Percentiles rank a stretch among this genome's conserved stretches.
These are phyloP conservation scores for Termitomyces sp. DNA, from an alignment of 768 basidiomycete genomes.

Conservation along the genomic window DNA sequence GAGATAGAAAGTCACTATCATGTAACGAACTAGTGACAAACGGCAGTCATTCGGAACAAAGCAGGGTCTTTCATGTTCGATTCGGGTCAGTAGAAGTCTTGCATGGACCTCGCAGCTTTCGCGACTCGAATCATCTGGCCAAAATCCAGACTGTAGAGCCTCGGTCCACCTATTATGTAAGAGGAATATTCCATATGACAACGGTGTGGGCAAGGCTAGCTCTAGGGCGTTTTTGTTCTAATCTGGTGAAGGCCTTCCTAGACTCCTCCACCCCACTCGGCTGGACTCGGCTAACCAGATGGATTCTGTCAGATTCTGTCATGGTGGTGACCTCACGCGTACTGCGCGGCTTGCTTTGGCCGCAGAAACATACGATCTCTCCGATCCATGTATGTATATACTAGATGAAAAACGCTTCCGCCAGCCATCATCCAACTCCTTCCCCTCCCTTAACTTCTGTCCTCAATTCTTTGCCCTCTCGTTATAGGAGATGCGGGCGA, in stretches of 20 bases:
- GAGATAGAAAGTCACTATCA: neutral
- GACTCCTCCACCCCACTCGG: neutral
- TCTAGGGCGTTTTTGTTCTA: neutral
- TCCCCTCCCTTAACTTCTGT: neutral
- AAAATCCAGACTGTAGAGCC: neutral
- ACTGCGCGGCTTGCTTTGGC: neutral
- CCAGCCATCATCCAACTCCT: neutral
- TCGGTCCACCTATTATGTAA: neutral
- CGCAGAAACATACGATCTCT: conserved; percentile 1
- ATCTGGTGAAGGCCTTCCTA: conserved; percentile 38
- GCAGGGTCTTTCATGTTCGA: neutral
- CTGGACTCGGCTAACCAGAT: neutral
- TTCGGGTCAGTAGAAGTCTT: neutral
- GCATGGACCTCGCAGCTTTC: neutral
- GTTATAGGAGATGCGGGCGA: conserved; percentile 9
- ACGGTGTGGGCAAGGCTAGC: neutral
- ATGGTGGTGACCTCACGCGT: neutral
- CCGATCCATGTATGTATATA: neutral
- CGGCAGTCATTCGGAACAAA: neutral
- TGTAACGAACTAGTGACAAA: neutral
- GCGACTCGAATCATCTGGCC: neutral
- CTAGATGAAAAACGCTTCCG: neutral
- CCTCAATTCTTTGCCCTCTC: neutral
- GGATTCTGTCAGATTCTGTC: neutral
- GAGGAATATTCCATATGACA: neutral